These are phyloP conservation scores for Phoenix dactylifera DNA, from an alignment of 176 grass and related monocot species.

Conservation along the genomic window DNA sequence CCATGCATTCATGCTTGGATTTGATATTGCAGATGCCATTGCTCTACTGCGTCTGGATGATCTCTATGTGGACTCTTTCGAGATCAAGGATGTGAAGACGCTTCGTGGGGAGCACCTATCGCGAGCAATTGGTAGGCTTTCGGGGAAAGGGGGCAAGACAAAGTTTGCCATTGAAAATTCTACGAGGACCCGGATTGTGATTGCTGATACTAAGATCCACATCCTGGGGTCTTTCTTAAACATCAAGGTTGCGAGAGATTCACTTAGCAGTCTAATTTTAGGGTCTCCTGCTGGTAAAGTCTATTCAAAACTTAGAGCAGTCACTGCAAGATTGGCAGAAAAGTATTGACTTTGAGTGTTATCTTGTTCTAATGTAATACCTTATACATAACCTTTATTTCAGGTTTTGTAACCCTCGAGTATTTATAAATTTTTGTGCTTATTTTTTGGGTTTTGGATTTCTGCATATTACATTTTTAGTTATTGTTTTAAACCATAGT, in stretches of 20 bases:
- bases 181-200: conserved; percentile 78
- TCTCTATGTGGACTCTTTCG: conserved; percentile 81
- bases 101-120: conserved; percentile 83
- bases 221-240: conserved; percentile 92
- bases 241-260: conserved; percentile 91
- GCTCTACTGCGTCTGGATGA: conserved; percentile 74
- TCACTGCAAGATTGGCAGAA: conserved; percentile 69
- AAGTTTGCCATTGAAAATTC: conserved; percentile 91
- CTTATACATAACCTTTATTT: too few relatives aligned
- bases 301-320: conserved; percentile 80
- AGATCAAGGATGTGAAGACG: conserved; percentile 97
- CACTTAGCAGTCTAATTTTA: conserved; percentile 82
- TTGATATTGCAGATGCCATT: conserved; percentile 56
- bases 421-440: too few relatives aligned
- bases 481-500: too few relatives aligned
- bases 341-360: conserved; percentile 26
- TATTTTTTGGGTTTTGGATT: too few relatives aligned
- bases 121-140: conserved; percentile 69
- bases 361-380: too few relatives aligned
- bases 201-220: conserved; percentile 84
- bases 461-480: too few relatives aligned
- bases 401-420: too few relatives aligned
- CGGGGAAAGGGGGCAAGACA: conserved; percentile 89
- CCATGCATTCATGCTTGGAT: conserved; percentile 90
- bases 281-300: conserved; percentile 88